These are phyloP conservation scores for Rubia balearica DNA, from an alignment of 305 asterid species.

Conservation along the genomic window DNA sequence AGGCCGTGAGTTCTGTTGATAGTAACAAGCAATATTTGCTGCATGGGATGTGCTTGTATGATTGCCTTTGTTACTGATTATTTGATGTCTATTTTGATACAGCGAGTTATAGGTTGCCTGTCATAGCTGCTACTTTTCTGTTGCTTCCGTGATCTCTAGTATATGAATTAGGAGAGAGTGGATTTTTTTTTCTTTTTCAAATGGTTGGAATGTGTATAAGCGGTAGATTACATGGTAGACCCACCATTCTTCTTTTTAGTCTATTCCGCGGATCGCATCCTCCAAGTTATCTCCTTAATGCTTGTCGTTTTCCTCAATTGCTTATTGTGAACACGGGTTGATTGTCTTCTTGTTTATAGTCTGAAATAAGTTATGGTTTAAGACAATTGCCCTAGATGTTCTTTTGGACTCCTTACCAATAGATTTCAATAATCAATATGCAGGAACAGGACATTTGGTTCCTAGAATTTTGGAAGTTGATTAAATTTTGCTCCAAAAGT, in stretches of 20 bases:
- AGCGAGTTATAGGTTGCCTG: constrained; percentile 6
- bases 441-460: constrained; percentile 67
- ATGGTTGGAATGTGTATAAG: constrained; percentile 12
- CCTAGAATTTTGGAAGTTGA: constrained; percentile 33
- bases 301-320: constrained; percentile 9
- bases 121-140: constrained; percentile 15
- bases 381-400: constrained; percentile 19
- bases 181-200: constrained; percentile 9
- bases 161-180: constrained; percentile 17
- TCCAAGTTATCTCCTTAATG: constrained; percentile 37
- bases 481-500: constrained; percentile 34
- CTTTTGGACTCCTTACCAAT: constrained; percentile 19
- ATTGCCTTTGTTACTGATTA: constrained; percentile 4
- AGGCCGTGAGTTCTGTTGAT: background rate
- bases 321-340: constrained; percentile 7
- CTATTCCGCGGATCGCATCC: constrained; percentile 45
- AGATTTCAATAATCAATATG: constrained; percentile 37
- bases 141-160: constrained; percentile 24
- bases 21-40: constrained; percentile 10
- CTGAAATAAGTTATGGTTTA: constrained; percentile 13
- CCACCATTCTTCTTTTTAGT: constrained; percentile 26
- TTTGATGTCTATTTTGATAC: constrained; percentile 1
- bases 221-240: constrained; percentile 31
- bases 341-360: background rate
- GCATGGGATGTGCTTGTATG: constrained; percentile 50